A percentile compares a stretch with the other conserved stretches of the same genome.
Conservation (phyloP, 352 stramenopile genomes). For the Phytophthora europaea region DNA sequence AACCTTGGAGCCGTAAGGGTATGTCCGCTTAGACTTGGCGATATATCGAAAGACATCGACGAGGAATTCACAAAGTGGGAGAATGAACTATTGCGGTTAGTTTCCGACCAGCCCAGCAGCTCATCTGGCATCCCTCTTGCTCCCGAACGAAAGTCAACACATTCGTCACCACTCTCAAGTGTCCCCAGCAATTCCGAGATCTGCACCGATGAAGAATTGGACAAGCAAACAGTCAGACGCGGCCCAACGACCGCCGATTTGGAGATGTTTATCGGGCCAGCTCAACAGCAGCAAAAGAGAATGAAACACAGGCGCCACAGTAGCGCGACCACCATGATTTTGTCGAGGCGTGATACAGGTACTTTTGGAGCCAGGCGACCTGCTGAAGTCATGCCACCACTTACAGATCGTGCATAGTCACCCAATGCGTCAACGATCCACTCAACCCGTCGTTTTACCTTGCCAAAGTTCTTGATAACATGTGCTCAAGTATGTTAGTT, state of each 20-base stretch:
- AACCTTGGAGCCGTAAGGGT: conserved; percentile 84
- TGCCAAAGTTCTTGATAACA: not conserved
- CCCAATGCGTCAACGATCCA: not conserved
- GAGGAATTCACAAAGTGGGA: conserved; percentile 70
- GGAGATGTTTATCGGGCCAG: not conserved
- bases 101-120: conserved; percentile 3
- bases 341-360: not conserved
- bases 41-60: conserved; percentile 92
- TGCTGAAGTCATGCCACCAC: not conserved
- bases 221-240: not conserved
- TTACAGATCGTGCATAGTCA: not conserved
- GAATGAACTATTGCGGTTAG: conserved; percentile 46
- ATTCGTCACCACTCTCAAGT: not conserved
- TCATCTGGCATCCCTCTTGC: not conserved
- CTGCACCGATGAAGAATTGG: not conserved
- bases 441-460: not conserved
- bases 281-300: not conserved
- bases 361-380: not conserved
- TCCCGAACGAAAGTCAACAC: not conserved
- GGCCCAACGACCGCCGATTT: conserved; percentile 18
- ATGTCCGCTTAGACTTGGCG: conserved; percentile 86
- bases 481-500: not conserved
- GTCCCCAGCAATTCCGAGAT: not conserved
- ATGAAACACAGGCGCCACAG: conserved; percentile 6
- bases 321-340: conserved; percentile 16